These are phyloP conservation scores for Funneliformis geosporum DNA, from an alignment of 192 early-diverging fungal species.

Conservation along the genomic window DNA sequence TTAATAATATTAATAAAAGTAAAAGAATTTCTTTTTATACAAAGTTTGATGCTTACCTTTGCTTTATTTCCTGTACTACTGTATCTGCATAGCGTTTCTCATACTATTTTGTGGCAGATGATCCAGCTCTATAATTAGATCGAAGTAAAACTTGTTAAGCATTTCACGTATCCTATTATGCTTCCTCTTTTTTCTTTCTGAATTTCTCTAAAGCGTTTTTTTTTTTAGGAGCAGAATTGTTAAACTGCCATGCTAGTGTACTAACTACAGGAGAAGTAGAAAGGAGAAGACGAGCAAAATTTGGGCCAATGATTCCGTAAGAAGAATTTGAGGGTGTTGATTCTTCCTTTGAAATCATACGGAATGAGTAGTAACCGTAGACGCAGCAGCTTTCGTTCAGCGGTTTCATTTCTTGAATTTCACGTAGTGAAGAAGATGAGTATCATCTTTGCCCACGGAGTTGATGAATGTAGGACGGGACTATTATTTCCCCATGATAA, in stretches of 20 bases:
- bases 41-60: slow-evolving; percentile 9
- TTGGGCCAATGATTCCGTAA: slow-evolving; percentile 41
- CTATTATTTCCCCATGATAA: slow-evolving; percentile 19
- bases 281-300: slow-evolving; percentile 29
- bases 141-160: slow-evolving; percentile 33
- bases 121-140: slow-evolving; percentile 27
- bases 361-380: slow-evolving; percentile 30
- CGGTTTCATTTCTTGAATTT: slow-evolving; percentile 64
- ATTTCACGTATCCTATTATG: slow-evolving; percentile 38
- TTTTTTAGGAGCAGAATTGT: slow-evolving; percentile 50
- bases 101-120: slow-evolving; percentile 31
- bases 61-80: slow-evolving; percentile 34
- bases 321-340: slow-evolving; percentile 35
- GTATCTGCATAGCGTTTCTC: slow-evolving; percentile 49
- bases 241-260: slow-evolving; percentile 38
- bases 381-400: slow-evolving; percentile 35
- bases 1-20: not conserved
- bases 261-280: slow-evolving; percentile 23
- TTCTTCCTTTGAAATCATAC: slow-evolving; percentile 1
- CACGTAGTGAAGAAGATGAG: slow-evolving; percentile 51
- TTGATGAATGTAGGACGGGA: slow-evolving; percentile 15
- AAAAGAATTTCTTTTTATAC: not conserved
- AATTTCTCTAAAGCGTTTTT: slow-evolving; percentile 60
- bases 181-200: slow-evolving; percentile 60
- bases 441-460: slow-evolving; percentile 46